Conservation (phyloP, 192 early-diverging fungal species). For the Spinellus fusiger region DNA sequence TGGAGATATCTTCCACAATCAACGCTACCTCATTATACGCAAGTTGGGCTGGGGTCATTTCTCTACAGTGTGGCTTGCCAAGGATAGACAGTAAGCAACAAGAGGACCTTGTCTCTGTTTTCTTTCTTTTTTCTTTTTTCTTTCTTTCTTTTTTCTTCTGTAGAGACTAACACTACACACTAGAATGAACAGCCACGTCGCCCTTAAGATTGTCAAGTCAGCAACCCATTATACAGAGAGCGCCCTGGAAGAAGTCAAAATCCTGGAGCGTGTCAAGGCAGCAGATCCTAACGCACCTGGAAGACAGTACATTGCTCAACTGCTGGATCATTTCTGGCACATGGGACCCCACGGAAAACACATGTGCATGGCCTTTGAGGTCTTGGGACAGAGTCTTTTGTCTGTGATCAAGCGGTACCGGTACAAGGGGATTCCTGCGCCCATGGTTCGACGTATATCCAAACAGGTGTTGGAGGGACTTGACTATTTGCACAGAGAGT, state of each 20-base stretch:
- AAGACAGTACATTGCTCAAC: constrained; percentile 68
- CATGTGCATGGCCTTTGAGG: constrained; percentile 95
- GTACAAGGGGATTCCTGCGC: constrained; percentile 75
- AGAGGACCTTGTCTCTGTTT: neutral
- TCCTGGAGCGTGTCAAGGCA: constrained; percentile 77
- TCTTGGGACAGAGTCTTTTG: constrained; percentile 88
- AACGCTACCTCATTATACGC: constrained; percentile 79
- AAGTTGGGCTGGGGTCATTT: constrained; percentile 99
- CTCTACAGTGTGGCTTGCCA: constrained; percentile 95
- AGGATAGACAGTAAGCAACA: constrained; percentile 56
- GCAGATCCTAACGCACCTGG: constrained; percentile 51
- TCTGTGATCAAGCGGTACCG: constrained; percentile 77
- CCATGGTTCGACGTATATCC: constrained; percentile 82
- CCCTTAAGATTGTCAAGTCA: constrained; percentile 94
- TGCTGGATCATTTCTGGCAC: constrained; percentile 87
- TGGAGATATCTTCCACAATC: constrained; percentile 71
- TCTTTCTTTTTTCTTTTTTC: neutral
- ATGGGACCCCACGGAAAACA: constrained; percentile 81
- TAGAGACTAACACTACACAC: neutral
- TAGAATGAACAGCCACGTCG: constrained; percentile 71
- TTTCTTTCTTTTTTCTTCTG: neutral
- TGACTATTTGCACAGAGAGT: constrained; percentile 89
- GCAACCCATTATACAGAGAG: constrained; percentile 92
- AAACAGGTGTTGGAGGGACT: constrained; percentile 86
- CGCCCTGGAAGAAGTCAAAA: constrained; percentile 91